These are phyloP conservation scores for Candida suzukii DNA, from an alignment of 805 yeast species.

Conservation along the genomic window DNA sequence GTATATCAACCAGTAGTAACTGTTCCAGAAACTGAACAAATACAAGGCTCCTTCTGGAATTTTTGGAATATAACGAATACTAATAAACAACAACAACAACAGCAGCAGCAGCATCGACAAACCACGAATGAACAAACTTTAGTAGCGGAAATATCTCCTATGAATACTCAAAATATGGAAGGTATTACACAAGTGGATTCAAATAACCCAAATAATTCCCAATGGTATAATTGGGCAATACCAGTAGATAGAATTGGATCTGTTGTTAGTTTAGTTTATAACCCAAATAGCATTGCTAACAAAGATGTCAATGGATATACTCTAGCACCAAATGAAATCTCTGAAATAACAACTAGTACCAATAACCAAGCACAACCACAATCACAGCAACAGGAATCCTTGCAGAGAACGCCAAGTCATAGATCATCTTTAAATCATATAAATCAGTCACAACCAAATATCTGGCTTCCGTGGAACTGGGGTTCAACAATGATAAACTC, in stretches of 20 bases:
- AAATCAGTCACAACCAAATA: background rate
- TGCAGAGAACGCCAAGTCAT: conserved; percentile 1
- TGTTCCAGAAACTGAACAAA: background rate
- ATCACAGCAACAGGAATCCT: background rate
- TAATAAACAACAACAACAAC: background rate
- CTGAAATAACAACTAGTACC: conserved; percentile 5
- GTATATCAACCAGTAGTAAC: too few species aligned
- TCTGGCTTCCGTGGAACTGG: conserved; percentile 16
- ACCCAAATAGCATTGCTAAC: background rate
- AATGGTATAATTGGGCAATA: conserved; percentile 5
- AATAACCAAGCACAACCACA: background rate
- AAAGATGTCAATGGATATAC: too few species aligned
- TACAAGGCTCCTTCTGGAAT: background rate
- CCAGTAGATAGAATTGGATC: conserved; percentile 3
- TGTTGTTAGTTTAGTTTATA: conserved; percentile 4
- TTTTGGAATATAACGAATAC: too few species aligned
- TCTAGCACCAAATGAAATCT: conserved; percentile 5
- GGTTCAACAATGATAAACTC: background rate
- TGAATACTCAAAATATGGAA: background rate
- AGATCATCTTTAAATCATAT: background rate
- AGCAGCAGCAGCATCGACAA: background rate
- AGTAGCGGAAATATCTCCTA: too few species aligned
- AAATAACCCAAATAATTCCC: background rate
- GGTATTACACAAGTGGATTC: background rate
- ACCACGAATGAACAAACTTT: background rate